These are phyloP conservation scores for Aspergillus cristatus DNA, from an alignment of 495 filamentous ascomycete species.

Conservation along the genomic window DNA sequence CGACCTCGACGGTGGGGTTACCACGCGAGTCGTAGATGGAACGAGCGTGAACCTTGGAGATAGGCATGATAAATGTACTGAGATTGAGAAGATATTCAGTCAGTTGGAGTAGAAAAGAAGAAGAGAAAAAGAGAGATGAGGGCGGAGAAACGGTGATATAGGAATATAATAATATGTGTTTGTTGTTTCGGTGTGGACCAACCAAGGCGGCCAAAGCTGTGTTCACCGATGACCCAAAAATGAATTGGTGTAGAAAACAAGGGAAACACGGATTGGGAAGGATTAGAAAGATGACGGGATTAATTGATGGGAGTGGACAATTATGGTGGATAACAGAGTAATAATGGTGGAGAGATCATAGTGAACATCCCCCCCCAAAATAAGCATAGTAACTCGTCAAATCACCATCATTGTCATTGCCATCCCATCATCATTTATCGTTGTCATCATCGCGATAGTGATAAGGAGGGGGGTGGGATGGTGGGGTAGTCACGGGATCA, in stretches of 20 bases:
- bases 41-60: slow-evolving; percentile 97
- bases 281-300: too few relatives aligned
- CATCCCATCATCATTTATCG: too few relatives aligned
- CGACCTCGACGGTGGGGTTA: slow-evolving; percentile 93
- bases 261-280: too few relatives aligned
- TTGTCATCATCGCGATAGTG: too few relatives aligned
- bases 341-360: too few relatives aligned
- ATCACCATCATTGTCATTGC: too few relatives aligned
- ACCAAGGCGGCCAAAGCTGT: slow-evolving; percentile 17
- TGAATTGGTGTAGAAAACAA: slow-evolving; percentile 14
- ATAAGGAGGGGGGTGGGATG: slow-evolving; percentile 12
- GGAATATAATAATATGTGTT: background rate
- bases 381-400: too few relatives aligned
- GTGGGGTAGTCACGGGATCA: slow-evolving; percentile 12
- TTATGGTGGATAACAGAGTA: too few relatives aligned
- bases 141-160: background rate
- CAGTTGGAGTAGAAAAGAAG: slow-evolving; percentile 6
- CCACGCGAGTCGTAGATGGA: slow-evolving; percentile 99
- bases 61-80: slow-evolving; percentile 63
- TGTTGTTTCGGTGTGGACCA: slow-evolving; percentile 26
- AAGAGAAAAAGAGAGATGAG: slow-evolving; percentile 7
- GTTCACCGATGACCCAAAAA: slow-evolving; percentile 43
- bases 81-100: slow-evolving; percentile 1
- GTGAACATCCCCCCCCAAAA: too few relatives aligned
- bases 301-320: too few relatives aligned